Base-by-base conservation (phyloP, 2,329 filamentous ascomycete species). In the Incumbomyces delicatus region DNA sequence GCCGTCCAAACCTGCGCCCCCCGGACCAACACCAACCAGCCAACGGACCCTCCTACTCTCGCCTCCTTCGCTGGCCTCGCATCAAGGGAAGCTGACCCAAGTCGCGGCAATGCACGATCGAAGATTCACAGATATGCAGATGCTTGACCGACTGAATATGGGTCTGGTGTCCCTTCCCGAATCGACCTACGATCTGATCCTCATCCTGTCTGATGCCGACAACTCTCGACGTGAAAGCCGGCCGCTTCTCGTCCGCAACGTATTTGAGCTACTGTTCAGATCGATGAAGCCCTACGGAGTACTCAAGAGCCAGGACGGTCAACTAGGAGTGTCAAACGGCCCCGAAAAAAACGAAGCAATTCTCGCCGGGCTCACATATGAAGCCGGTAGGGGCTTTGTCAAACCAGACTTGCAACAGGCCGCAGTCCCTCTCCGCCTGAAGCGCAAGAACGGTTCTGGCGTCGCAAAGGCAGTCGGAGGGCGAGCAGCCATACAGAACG, bases 91-190 rank as follows among this genome's bases (percentile, higher is more conserved):
- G 58, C 75, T 96, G 54, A 77, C 80, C 54, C 70, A 72, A 55
- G 73, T 92, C 52, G 78, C 94, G 59, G 73, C 80, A 49, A 72
- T 79, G 48, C 81, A 87, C 69, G 81, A 92, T 64, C 83, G 87
- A 61, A 70, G 75, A 53, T 72, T 76, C 38, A 90, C 88, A 52
- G 92, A 98, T 62, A 75, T 98, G 44, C 92, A 96, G 66, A 98
- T 98, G 92, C 84, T 98, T 51, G 92, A 98, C 69, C 87, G 92
- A 43, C 77, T 98, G 34, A 80, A 85, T 1, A 78, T 85, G 31
- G 87, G 87, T 51, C 74, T 95, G 32, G 86, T 92, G 48, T 72
- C 80, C 6, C 80, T 98, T 0, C 84, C 89, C 1, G 57, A 77
- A 45, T 71, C 78, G 41, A 85, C 85, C 46, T 98, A 98, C 71